Conservation (phyloP, 2,329 filamentous ascomycete species). For the Botrytis tulipae region DNA sequence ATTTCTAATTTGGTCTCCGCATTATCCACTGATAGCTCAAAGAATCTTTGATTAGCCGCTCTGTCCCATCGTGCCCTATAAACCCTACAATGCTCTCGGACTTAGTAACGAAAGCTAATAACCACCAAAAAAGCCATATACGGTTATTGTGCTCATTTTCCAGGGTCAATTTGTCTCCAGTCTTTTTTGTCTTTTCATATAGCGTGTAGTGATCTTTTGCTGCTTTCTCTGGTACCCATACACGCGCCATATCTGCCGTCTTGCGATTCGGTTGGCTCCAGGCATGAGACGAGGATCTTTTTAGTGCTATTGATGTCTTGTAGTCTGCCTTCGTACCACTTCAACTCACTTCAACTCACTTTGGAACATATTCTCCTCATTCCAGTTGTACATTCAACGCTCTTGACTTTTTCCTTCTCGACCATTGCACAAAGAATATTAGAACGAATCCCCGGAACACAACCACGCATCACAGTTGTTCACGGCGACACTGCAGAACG, state of each 20-base stretch:
- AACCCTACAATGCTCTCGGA: slow-evolving; percentile 29
- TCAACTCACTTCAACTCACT: not conserved
- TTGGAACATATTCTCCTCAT: slow-evolving; percentile 18
- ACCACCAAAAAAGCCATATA: slow-evolving; percentile 41
- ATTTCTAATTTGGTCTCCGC: slow-evolving; percentile 36
- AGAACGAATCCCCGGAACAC: slow-evolving; percentile 23
- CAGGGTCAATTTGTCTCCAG: slow-evolving; percentile 36
- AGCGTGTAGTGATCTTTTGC: slow-evolving; percentile 32
- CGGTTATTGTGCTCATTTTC: slow-evolving; percentile 33
- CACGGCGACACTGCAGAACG: slow-evolving; percentile 27
- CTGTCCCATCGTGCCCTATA: slow-evolving; percentile 33
- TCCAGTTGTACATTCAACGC: slow-evolving; percentile 29
- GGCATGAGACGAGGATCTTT: slow-evolving; percentile 14
- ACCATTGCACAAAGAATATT: slow-evolving; percentile 28
- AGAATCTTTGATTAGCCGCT: slow-evolving; percentile 46
- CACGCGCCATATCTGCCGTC: slow-evolving; percentile 33
- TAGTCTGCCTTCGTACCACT: slow-evolving; percentile 26
- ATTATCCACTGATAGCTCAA: slow-evolving; percentile 45
- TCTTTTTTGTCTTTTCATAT: slow-evolving; percentile 27
- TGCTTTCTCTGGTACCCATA: slow-evolving; percentile 33
- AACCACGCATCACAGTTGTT: slow-evolving; percentile 31
- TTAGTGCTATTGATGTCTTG: slow-evolving; percentile 22
- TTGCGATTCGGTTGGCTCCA: slow-evolving; percentile 17
- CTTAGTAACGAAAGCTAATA: slow-evolving; percentile 31
- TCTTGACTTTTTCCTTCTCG: slow-evolving; percentile 29